Evolutionary conservation across 2,329 filamentous ascomycete species (phyloP).

Genomic region (Pezicula rhizophila): DNA sequence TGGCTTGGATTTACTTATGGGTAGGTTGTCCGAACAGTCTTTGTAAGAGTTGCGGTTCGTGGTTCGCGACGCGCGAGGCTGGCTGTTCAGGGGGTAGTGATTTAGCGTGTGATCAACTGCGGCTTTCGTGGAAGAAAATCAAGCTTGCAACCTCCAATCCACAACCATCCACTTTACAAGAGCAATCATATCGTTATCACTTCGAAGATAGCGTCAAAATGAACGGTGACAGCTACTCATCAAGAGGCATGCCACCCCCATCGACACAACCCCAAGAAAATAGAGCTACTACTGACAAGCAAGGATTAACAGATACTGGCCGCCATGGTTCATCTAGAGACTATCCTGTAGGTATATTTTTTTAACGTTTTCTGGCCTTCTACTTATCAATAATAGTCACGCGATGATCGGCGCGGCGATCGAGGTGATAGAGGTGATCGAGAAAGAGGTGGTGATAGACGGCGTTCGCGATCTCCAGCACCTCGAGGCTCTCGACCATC

Average conservation of each 20-base stretch:
- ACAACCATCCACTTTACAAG: not conserved
- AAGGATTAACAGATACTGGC: constrained; percentile 37
- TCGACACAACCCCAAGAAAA: constrained; percentile 19
- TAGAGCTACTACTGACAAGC: constrained; percentile 29
- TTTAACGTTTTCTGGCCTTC: constrained; percentile 1
- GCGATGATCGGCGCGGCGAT: constrained; percentile 31
- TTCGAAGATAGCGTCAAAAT: constrained; percentile 40
- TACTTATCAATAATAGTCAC: constrained; percentile 26
- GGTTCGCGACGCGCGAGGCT: too few species aligned
- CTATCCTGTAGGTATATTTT: constrained; percentile 41
- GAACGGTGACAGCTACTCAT: constrained; percentile 81
- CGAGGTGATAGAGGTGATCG: constrained; percentile 27
- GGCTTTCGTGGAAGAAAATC: not conserved
- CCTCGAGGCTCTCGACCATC: constrained; percentile 58
- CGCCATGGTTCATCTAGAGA: constrained; percentile 42
- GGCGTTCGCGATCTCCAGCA: constrained; percentile 83
- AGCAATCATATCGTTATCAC: constrained; percentile 1
- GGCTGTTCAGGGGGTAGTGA: not conserved
- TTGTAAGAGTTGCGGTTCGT: not conserved
- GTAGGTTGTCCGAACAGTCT: not conserved
- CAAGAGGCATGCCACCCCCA: constrained; percentile 54
- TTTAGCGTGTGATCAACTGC: not conserved
- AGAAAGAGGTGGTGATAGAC: constrained; percentile 49
- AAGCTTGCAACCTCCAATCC: not conserved
- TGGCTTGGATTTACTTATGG: too few species aligned